Evolutionary conservation across 805 yeast species (phyloP).

Genomic region (Sungouiella thailandica): DNA sequence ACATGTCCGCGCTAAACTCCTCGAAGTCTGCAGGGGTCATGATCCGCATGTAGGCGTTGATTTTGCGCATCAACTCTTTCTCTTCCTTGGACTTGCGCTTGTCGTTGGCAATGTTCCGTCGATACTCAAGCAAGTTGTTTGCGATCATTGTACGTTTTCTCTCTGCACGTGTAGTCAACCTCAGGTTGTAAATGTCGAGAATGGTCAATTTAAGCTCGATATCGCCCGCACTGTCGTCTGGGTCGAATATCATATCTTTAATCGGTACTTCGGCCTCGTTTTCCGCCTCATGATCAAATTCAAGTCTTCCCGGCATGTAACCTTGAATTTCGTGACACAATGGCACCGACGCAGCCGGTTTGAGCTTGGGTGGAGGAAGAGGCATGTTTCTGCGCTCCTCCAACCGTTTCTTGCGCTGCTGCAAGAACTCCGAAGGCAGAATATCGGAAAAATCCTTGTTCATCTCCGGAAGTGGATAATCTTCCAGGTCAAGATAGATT

Average conservation of each 20-base stretch:
- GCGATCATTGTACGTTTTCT: slow-evolving; percentile 76
- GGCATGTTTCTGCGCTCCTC: slow-evolving; percentile 71
- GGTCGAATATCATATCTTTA: slow-evolving; percentile 93
- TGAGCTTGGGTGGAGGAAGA: slow-evolving; percentile 76
- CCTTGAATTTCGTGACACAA: slow-evolving; percentile 96
- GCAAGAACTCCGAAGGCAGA: slow-evolving; percentile 64
- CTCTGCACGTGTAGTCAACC: slow-evolving; percentile 89
- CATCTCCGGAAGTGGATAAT: slow-evolving; percentile 89
- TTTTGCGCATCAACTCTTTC: slow-evolving; percentile 67
- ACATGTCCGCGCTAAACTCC: slow-evolving; percentile 63
- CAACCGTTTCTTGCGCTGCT: slow-evolving; percentile 60
- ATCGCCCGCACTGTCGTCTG: slow-evolving; percentile 84
- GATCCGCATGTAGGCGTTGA: slow-evolving; percentile 77
- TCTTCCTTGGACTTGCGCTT: slow-evolving; percentile 87
- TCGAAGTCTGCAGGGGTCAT: slow-evolving; percentile 80
- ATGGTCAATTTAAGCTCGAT: slow-evolving; percentile 85
- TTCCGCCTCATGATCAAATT: slow-evolving; percentile 93
- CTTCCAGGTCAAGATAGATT: slow-evolving; percentile 60
- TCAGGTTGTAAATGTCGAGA: slow-evolving; percentile 82
- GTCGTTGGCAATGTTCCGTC: slow-evolving; percentile 75
- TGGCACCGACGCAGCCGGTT: slow-evolving; percentile 90
- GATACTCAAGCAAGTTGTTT: slow-evolving; percentile 77
- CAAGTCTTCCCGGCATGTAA: slow-evolving; percentile 97
- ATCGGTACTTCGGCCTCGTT: slow-evolving; percentile 94
- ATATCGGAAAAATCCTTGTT: slow-evolving; percentile 58